These are phyloP conservation scores for Talaromyces sp. DNA, from an alignment of 2,329 filamentous ascomycete species.

Conservation along the genomic window DNA sequence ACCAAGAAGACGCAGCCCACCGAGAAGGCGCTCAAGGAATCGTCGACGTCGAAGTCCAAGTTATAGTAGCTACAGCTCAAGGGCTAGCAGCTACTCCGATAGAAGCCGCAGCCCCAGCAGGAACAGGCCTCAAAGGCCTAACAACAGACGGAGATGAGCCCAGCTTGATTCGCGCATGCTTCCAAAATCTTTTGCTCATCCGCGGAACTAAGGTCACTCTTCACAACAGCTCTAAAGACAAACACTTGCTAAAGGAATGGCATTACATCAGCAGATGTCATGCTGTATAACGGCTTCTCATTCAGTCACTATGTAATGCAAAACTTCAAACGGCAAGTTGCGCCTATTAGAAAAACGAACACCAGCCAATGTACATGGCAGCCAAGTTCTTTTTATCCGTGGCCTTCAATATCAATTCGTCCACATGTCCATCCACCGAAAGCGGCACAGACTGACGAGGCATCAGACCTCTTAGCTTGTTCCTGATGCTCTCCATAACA, in stretches of 20 bases:
- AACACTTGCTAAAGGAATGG: background rate
- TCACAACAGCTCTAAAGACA: background rate
- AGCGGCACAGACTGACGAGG: constrained; percentile 86
- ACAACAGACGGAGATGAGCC: constrained; percentile 11
- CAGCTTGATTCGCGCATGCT: background rate
- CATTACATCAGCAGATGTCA: background rate
- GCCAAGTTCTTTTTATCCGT: constrained; percentile 75
- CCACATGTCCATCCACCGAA: constrained; percentile 95
- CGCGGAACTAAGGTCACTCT: too few relatives aligned
- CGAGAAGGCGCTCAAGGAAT: constrained; percentile 35
- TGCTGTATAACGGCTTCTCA: background rate
- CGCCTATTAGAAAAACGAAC: constrained; percentile 57
- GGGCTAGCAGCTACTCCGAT: constrained; percentile 57
- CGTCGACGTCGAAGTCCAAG: constrained; percentile 57
- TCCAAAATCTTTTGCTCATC: background rate
- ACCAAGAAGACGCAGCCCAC: constrained; percentile 35
- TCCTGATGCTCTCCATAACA: constrained; percentile 83
- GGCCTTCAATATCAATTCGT: constrained; percentile 86
- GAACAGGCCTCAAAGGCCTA: constrained; percentile 4
- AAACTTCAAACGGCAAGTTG: background rate
- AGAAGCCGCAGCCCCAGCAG: constrained; percentile 48
- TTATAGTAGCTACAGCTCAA: constrained; percentile 61
- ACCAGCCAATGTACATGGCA: constrained; percentile 98
- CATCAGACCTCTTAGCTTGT: constrained; percentile 80
- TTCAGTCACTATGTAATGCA: background rate